phyloP scores from a whole-genome alignment of 768 basidiomycete species.

The Daedalea quercina region DNA sequence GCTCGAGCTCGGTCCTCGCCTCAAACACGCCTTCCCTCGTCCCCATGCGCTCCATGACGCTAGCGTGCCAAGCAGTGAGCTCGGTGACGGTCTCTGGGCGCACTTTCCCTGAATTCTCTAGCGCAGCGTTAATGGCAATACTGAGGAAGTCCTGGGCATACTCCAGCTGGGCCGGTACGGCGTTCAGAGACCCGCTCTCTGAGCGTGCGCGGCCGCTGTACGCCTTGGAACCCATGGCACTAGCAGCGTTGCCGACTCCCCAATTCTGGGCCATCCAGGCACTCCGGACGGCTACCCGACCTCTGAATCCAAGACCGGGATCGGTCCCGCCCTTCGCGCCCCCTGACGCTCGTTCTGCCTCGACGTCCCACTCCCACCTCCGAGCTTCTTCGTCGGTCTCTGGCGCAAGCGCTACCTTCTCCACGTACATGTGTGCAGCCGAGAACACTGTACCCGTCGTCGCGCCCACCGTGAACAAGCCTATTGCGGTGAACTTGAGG shows the following conservation, averaged over 20 bases:
- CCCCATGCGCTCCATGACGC: constrained; percentile 57
- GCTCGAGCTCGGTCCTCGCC: constrained; percentile 51
- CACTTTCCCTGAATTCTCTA: constrained; percentile 34
- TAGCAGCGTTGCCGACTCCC: constrained; percentile 39
- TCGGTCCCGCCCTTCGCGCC: constrained; percentile 57
- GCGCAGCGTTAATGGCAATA: constrained; percentile 40
- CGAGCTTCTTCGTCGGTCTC: constrained; percentile 46
- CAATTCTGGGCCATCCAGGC: constrained; percentile 72
- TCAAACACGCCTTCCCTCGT: constrained; percentile 40
- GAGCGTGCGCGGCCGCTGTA: constrained; percentile 24
- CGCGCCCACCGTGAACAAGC: constrained; percentile 35
- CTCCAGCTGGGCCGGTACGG: constrained; percentile 49
- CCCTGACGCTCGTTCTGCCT: constrained; percentile 56
- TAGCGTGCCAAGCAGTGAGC: constrained; percentile 49
- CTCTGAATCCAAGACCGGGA: constrained; percentile 54
- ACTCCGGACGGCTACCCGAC: constrained; percentile 53
- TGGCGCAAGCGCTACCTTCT: constrained; percentile 41
- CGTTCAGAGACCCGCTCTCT: constrained; percentile 31
- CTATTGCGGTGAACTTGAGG: constrained; percentile 42
- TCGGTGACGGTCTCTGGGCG: constrained; percentile 45
- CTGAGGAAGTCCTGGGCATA: constrained; percentile 48
- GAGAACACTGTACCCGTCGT: constrained; percentile 46
- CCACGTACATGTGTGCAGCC: constrained; percentile 57
- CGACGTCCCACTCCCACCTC: constrained; percentile 64
- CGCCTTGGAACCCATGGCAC: constrained; percentile 33